Conservation (phyloP, 2,329 filamentous ascomycete genomes). For the Phoma sp. region DNA sequence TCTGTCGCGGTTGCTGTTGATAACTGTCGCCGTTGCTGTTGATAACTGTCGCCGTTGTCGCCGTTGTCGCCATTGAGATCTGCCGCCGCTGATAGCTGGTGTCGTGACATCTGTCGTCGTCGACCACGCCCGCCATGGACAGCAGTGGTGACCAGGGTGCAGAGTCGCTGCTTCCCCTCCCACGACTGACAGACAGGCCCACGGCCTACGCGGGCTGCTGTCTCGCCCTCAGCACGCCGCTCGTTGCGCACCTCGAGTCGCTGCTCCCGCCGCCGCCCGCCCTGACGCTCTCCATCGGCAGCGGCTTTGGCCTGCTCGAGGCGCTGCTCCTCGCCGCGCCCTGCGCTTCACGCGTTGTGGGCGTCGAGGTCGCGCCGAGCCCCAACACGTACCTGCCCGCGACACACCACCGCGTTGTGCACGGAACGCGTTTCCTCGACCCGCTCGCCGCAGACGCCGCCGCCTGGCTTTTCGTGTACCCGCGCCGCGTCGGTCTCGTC, state of each 20-base stretch:
- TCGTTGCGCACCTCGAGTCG: conserved; percentile 34
- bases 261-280: conserved; percentile 34
- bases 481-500: conserved; percentile 57
- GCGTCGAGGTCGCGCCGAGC: conserved; percentile 58
- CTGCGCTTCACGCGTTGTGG: conserved; percentile 46
- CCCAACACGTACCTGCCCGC: conserved; percentile 56
- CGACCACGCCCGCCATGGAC: no score
- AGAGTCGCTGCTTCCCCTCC: conserved; percentile 11
- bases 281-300: conserved; percentile 56
- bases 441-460: conserved; percentile 51
- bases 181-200: conserved; percentile 29
- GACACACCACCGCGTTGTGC: conserved; percentile 53
- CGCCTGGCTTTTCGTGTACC: conserved; percentile 63
- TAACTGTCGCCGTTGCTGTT: no score
- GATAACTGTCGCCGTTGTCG: no score
- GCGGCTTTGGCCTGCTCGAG: conserved; percentile 61
- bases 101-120: no score
- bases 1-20: no score
- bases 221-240: conserved; percentile 43
- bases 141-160: background rate
- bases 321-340: conserved; percentile 44
- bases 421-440: conserved; percentile 55
- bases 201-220: conserved; percentile 44
- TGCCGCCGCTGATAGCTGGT: no score
- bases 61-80: no score